These are phyloP conservation scores for Paramyrothecium sp. DNA, from an alignment of 2,329 filamentous ascomycete species.

Conservation along the genomic window DNA sequence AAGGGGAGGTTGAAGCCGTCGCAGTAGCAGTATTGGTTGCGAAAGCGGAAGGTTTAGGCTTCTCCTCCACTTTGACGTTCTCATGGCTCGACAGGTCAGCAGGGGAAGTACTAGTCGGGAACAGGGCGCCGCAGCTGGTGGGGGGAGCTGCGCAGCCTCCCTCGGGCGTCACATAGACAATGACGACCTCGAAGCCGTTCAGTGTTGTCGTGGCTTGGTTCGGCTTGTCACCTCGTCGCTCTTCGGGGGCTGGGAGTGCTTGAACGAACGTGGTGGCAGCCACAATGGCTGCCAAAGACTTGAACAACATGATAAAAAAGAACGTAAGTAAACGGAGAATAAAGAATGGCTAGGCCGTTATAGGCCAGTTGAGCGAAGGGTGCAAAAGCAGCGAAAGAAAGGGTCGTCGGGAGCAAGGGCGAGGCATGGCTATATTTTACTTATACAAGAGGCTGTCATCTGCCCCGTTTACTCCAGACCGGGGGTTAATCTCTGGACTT, in stretches of 20 bases:
- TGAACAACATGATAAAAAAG: background rate
- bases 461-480: too few species aligned
- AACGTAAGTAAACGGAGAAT: background rate
- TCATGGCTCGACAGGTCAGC: background rate
- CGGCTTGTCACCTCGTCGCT: background rate
- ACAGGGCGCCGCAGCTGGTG: background rate
- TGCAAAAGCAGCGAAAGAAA: too few species aligned
- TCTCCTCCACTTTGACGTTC: background rate
- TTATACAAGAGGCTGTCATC: too few species aligned
- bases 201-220: background rate
- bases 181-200: slow-evolving; percentile 1
- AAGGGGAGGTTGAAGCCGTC: background rate
- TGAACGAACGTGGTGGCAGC: background rate
- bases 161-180: background rate
- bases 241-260: background rate
- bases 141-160: background rate
- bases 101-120: background rate
- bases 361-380: too few species aligned
- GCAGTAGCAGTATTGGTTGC: background rate
- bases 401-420: too few species aligned
- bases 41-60: background rate
- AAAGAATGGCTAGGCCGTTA: too few species aligned
- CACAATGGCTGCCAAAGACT: background rate
- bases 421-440: too few species aligned
- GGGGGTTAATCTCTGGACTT: too few species aligned